Evolutionary conservation across 352 stramenopile genomes (phyloP).

Genomic region (Phytophthora syringae): DNA sequence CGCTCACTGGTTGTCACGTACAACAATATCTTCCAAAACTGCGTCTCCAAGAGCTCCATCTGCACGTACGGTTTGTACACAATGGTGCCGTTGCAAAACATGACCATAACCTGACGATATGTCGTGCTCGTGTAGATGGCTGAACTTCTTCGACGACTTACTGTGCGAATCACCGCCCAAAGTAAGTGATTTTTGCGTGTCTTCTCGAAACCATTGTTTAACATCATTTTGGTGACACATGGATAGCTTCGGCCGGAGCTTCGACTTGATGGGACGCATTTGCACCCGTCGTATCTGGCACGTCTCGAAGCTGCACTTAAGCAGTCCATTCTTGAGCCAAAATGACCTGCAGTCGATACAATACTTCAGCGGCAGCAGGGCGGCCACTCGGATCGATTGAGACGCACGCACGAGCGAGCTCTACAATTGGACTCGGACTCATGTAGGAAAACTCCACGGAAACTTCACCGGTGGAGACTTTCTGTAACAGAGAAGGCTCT

Average conservation of each 20-base stretch:
- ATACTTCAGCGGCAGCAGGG: slow-evolving; percentile 28
- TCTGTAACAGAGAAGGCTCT: slow-evolving; percentile 36
- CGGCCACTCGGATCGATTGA: slow-evolving; percentile 22
- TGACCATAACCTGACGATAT: neutral
- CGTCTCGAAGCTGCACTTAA: slow-evolving; percentile 49
- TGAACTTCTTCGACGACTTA: slow-evolving; percentile 91
- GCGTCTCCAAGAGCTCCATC: slow-evolving; percentile 45
- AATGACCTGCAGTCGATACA: slow-evolving; percentile 36
- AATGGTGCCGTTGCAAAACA: no score
- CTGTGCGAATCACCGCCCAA: slow-evolving; percentile 52
- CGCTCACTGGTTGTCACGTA: slow-evolving; percentile 84
- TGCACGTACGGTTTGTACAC: slow-evolving; percentile 41
- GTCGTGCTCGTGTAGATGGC: slow-evolving; percentile 56
- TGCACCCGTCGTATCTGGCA: slow-evolving; percentile 77
- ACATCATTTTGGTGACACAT: neutral
- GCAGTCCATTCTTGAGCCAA: neutral
- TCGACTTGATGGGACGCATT: slow-evolving; percentile 86
- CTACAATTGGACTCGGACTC: slow-evolving; percentile 7
- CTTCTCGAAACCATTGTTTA: neutral
- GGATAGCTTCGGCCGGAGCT: slow-evolving; percentile 59
- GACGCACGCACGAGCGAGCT: slow-evolving; percentile 28
- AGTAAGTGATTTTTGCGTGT: slow-evolving; percentile 26
- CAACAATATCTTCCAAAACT: slow-evolving; percentile 70
- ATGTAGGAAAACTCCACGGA: slow-evolving; percentile 23
- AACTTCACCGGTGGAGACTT: slow-evolving; percentile 30